phyloP scores from a whole-genome alignment of 306 rosid genomes.

The Canavalia ensiformis region DNA sequence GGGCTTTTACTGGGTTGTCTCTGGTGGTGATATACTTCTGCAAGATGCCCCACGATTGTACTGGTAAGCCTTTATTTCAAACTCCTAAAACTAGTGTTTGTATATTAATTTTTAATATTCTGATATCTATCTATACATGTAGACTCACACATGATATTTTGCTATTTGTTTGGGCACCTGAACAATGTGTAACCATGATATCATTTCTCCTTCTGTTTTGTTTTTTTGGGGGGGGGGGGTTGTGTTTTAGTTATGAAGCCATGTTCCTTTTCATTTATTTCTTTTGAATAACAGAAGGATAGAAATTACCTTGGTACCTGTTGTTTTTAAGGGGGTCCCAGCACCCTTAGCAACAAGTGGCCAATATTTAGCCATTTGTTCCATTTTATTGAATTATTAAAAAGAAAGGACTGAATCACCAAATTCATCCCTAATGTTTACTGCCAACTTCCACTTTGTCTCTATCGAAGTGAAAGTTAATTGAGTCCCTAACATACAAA shows the following conservation, averaged over 20 bases:
- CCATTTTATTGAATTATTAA: conserved; percentile 11
- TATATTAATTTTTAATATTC: conserved; percentile 22
- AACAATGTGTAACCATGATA: background rate
- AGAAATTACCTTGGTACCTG: background rate
- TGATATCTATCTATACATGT: background rate
- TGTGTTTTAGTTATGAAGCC: background rate
- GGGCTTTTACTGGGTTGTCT: conserved; percentile 97
- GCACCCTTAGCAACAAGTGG: conserved; percentile 9
- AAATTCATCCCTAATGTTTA: too few relatives aligned
- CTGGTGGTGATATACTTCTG: conserved; percentile 78
- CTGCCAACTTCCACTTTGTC: too few relatives aligned
- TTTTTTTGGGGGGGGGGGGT: background rate
- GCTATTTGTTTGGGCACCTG: background rate
- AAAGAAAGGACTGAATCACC: background rate
- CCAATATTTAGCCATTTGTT: conserved; percentile 14
- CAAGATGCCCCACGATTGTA: conserved; percentile 85
- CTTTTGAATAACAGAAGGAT: conserved; percentile 18
- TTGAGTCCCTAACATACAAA: too few relatives aligned
- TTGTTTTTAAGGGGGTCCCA: conserved; percentile 14
- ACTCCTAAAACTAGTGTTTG: conserved; percentile 26
- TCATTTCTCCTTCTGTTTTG: background rate
- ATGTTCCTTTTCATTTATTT: conserved; percentile 14
- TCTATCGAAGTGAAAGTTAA: too few relatives aligned
- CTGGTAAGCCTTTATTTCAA: conserved; percentile 69
- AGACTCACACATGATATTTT: conserved; percentile 19